Evolutionary conservation across 164 flowering plant genomes (phyloP).

Genomic region (Stephania japonica): DNA sequence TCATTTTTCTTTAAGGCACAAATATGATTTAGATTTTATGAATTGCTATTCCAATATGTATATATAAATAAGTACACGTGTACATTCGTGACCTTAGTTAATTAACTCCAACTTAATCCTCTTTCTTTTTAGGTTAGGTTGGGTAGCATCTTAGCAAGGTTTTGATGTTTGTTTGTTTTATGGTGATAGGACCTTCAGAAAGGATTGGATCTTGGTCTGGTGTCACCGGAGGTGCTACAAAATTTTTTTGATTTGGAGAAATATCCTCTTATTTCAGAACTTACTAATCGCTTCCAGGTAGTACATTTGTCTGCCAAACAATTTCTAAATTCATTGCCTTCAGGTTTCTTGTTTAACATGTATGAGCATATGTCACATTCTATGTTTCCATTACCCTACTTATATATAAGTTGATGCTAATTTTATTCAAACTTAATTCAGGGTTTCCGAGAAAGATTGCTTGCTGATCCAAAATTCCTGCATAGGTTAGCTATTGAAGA

Average conservation of each 20-base stretch:
- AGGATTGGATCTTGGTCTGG: conserved; percentile 92
- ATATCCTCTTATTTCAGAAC: conserved; percentile 79
- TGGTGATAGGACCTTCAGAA: conserved; percentile 79
- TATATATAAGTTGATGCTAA: conserved; percentile 8
- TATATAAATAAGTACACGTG: background rate
- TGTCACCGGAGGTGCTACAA: conserved; percentile 89
- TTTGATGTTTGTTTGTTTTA: conserved; percentile 10
- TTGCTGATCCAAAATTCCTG: conserved; percentile 95
- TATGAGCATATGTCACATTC: background rate
- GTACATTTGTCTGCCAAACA: background rate
- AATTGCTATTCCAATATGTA: background rate
- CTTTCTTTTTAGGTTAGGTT: background rate
- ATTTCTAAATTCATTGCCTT: background rate
- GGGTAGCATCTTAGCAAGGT: background rate
- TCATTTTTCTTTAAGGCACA: background rate
- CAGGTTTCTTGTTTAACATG: background rate
- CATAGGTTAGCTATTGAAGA: conserved; percentile 93
- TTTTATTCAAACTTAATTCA: conserved; percentile 31
- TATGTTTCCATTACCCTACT: background rate
- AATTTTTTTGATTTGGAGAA: conserved; percentile 94
- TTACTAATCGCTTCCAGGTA: conserved; percentile 86
- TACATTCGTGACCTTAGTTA: too few species aligned
- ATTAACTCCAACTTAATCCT: background rate
- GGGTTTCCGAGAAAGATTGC: conserved; percentile 94
- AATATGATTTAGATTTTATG: background rate